Conservation (phyloP, 31 red algal genomes). For the Asparagopsis taxiformis region DNA sequence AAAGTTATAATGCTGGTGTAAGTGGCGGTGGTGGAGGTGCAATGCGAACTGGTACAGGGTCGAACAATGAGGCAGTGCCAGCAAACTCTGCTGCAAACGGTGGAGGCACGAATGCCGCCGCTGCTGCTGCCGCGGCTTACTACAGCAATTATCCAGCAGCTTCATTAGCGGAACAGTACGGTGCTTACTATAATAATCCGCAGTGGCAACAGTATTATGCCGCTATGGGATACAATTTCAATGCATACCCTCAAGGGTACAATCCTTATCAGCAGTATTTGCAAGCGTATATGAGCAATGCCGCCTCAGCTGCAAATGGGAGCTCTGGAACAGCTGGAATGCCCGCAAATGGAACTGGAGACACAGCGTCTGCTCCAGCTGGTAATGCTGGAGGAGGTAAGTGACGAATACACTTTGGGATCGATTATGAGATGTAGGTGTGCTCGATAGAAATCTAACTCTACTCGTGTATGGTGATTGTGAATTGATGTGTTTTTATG, state of each 20-base stretch:
- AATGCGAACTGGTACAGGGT: conserved; percentile 13
- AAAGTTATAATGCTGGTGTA: conserved; percentile 58
- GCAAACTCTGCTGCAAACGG: conserved; percentile 29
- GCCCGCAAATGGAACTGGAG: conserved; percentile 10
- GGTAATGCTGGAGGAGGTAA: conserved; percentile 5
- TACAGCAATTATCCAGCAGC: conserved; percentile 62
- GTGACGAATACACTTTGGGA: conserved; percentile 12
- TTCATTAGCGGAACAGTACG: conserved; percentile 58
- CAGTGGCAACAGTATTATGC: conserved; percentile 80
- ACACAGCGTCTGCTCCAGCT: conserved; percentile 17
- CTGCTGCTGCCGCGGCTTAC: conserved; percentile 58
- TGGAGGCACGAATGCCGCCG: conserved; percentile 31
- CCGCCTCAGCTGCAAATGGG: conserved; percentile 40
- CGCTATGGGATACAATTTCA: conserved; percentile 67
- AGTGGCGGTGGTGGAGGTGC: conserved; percentile 63
- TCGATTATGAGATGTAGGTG: not conserved
- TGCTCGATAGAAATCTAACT: not conserved
- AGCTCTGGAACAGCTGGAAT: conserved; percentile 21
- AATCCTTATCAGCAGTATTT: conserved; percentile 76
- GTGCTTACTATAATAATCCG: conserved; percentile 65
- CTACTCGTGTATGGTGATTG: not conserved
- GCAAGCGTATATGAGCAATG: conserved; percentile 64
- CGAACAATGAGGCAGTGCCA: conserved; percentile 21
- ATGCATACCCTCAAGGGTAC: conserved; percentile 55
- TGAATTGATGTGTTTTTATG: conserved; percentile 11